phyloP scores from a whole-genome alignment of 257 asterid genomes.

The Nicotiana sylvestris region DNA sequence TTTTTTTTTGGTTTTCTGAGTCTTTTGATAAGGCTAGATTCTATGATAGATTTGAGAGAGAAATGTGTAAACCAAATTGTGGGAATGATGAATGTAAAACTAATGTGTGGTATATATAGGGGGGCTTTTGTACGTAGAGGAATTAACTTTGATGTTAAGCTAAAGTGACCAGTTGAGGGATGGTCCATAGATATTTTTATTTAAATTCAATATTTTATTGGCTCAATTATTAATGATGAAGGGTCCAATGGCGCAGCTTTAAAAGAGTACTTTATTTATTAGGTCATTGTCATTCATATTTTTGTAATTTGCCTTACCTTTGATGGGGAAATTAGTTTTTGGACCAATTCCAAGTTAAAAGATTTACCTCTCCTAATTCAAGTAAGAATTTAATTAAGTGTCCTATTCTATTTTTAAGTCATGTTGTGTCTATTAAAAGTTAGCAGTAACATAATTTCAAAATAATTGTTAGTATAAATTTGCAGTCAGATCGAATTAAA shows the following conservation, averaged over 20 bases:
- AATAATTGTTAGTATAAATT: neutral
- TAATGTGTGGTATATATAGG: neutral
- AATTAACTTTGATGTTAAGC: conserved; percentile 22
- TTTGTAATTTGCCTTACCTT: neutral
- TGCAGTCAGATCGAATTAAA: neutral
- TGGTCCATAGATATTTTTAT: conserved; percentile 32
- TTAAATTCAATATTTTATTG: conserved; percentile 2
- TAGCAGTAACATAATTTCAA: neutral
- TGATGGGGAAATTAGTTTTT: neutral
- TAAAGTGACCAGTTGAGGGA: conserved; percentile 23
- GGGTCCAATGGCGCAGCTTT: neutral
- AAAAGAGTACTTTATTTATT: neutral
- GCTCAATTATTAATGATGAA: conserved; percentile 31
- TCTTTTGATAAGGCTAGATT: neutral
- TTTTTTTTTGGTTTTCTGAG: neutral
- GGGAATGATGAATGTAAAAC: neutral
- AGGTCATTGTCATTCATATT: neutral
- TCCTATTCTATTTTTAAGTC: neutral
- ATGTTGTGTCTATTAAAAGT: neutral
- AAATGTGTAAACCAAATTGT: conserved; percentile 9
- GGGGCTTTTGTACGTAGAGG: neutral
- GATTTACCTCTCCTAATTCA: neutral
- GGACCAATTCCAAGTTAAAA: neutral
- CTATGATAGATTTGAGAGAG: conserved; percentile 9
- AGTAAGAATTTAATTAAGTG: no score